Evolutionary conservation across 1,284 basidiomycete genomes (phyloP).

Genomic region (Kalmanozyma brasiliensis): DNA sequence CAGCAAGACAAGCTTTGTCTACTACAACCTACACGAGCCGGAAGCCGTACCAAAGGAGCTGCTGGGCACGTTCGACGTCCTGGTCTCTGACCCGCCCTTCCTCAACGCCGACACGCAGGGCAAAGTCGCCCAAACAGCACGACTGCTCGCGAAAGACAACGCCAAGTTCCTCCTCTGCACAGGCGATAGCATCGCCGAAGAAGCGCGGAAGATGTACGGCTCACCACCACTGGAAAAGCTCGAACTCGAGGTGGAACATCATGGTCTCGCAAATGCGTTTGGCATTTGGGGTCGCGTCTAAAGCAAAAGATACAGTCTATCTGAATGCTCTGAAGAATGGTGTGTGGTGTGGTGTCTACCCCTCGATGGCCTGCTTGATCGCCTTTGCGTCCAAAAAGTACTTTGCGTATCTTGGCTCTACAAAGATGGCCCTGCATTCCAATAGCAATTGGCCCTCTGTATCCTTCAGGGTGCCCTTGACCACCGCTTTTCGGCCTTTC

Average conservation of each 20-base stretch:
- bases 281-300: constrained; percentile 38
- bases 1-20: constrained; percentile 54
- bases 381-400: constrained; percentile 73
- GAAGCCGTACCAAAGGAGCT: constrained; percentile 44
- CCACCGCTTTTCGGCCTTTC: constrained; percentile 80
- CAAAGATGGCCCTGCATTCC: constrained; percentile 80
- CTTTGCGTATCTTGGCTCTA: constrained; percentile 84
- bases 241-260: constrained; percentile 39
- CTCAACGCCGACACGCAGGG: constrained; percentile 47
- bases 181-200: constrained; percentile 40
- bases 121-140: constrained; percentile 34
- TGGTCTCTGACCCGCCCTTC: constrained; percentile 66
- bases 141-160: constrained; percentile 12
- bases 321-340: neutral
- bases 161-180: constrained; percentile 36
- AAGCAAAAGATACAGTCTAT: neutral
- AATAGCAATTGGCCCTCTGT: constrained; percentile 82
- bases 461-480: constrained; percentile 79
- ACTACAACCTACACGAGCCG: constrained; percentile 66
- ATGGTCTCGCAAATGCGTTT: constrained; percentile 46
- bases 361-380: constrained; percentile 73
- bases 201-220: constrained; percentile 42
- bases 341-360: constrained; percentile 1
- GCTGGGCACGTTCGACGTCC: constrained; percentile 57
- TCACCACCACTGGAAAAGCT: constrained; percentile 23